Evolutionary conservation across 805 yeast species (phyloP).

Genomic region (Zygotorulaspora chibaensis): DNA sequence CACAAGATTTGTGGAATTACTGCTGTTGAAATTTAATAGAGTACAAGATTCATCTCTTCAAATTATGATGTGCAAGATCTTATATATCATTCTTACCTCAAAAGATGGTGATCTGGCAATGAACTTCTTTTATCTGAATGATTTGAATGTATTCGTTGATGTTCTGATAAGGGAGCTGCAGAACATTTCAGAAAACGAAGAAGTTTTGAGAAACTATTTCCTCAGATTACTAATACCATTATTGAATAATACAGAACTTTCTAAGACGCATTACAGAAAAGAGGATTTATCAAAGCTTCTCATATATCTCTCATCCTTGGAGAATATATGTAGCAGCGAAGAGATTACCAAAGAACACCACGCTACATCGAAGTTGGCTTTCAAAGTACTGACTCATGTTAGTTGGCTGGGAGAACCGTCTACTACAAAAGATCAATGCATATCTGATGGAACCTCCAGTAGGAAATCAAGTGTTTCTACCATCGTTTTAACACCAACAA

Average conservation of each 20-base stretch:
- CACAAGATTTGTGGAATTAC: slow-evolving; percentile 58
- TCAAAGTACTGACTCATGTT: slow-evolving; percentile 34
- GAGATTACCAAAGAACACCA: slow-evolving; percentile 26
- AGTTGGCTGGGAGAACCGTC: slow-evolving; percentile 32
- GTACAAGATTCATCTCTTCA: slow-evolving; percentile 64
- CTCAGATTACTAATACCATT: slow-evolving; percentile 71
- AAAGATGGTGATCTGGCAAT: slow-evolving; percentile 48
- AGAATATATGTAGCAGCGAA: slow-evolving; percentile 25
- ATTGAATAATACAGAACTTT: slow-evolving; percentile 59
- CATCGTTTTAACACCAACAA: slow-evolving; percentile 16
- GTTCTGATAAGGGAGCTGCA: slow-evolving; percentile 75
- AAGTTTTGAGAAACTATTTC: slow-evolving; percentile 60
- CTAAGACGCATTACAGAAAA: slow-evolving; percentile 52
- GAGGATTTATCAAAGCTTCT: slow-evolving; percentile 51
- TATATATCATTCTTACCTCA: slow-evolving; percentile 65
- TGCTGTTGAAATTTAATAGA: slow-evolving; percentile 74
- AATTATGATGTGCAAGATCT: slow-evolving; percentile 71
- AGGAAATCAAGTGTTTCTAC: slow-evolving; percentile 25
- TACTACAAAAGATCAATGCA: slow-evolving; percentile 1
- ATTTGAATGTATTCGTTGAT: slow-evolving; percentile 76
- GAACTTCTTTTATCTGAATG: slow-evolving; percentile 75
- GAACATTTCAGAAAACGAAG: slow-evolving; percentile 59
- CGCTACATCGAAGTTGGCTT: slow-evolving; percentile 42
- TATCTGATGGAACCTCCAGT: slow-evolving; percentile 16
- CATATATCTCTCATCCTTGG: slow-evolving; percentile 38